These are phyloP conservation scores for Marasmius tenuissimus DNA, from an alignment of 1,284 basidiomycete genomes.

Conservation along the genomic window DNA sequence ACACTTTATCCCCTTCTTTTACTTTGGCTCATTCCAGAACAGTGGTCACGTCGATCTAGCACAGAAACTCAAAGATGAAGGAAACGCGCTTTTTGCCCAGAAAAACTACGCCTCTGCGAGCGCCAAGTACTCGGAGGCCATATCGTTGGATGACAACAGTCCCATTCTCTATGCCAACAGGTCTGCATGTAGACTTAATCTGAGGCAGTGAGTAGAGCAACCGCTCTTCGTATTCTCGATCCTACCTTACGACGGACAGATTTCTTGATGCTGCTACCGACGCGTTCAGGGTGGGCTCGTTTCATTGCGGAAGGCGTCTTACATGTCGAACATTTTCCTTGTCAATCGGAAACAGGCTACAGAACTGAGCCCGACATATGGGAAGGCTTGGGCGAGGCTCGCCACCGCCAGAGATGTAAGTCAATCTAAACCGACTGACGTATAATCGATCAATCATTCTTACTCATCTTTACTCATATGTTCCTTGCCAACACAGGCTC, in stretches of 20 bases:
- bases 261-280: conserved; percentile 1
- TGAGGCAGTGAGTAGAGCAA: neutral
- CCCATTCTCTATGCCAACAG: conserved; percentile 37
- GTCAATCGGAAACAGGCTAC: neutral
- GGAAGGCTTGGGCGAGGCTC: conserved; percentile 1
- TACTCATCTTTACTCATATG: no score
- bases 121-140: conserved; percentile 33
- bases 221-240: neutral
- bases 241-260: neutral
- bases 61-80: conserved; percentile 32
- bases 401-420: conserved; percentile 5
- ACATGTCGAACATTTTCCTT: neutral
- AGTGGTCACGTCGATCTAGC: neutral
- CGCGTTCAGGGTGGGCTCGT: neutral
- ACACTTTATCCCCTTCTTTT: neutral
- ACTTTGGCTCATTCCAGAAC: neutral
- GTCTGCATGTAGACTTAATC: conserved; percentile 26
- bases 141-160: conserved; percentile 28
- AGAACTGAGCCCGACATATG: conserved; percentile 1
- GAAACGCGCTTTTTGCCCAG: conserved; percentile 32
- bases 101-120: conserved; percentile 30
- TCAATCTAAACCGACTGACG: neutral
- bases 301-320: neutral
- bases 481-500: neutral
- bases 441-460: no score